These are phyloP conservation scores for Cubamyces lactineus DNA, from an alignment of 768 basidiomycete genomes.

Conservation along the genomic window DNA sequence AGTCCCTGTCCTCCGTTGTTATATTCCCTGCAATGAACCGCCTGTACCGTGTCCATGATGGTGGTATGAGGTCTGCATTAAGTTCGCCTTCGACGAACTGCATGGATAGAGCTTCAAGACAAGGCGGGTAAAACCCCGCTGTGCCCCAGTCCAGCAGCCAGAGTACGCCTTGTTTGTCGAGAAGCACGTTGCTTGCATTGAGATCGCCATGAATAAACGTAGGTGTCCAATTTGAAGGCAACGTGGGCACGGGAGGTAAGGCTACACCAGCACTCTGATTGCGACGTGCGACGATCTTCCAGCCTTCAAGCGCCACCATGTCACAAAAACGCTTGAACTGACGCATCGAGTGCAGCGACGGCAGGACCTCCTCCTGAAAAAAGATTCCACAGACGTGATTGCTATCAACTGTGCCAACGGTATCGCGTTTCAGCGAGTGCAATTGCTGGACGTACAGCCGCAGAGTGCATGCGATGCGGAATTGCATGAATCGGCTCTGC, in stretches of 20 bases:
- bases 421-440: slow-evolving; percentile 6
- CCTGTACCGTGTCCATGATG: slow-evolving; percentile 7
- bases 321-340: slow-evolving; percentile 19
- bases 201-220: slow-evolving; percentile 24
- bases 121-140: slow-evolving; percentile 20
- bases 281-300: neutral
- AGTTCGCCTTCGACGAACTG: slow-evolving; percentile 1
- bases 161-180: slow-evolving; percentile 4
- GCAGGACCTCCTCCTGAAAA: slow-evolving; percentile 14
- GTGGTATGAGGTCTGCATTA: neutral
- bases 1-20: slow-evolving; percentile 3
- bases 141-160: slow-evolving; percentile 25
- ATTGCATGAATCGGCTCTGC: slow-evolving; percentile 13
- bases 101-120: slow-evolving; percentile 9
- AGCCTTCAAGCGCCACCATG: slow-evolving; percentile 10
- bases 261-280: neutral
- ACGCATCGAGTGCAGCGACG: neutral
- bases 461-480: slow-evolving; percentile 28
- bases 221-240: slow-evolving; percentile 6
- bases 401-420: slow-evolving; percentile 9
- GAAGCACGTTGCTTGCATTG: slow-evolving; percentile 14
- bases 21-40: slow-evolving; percentile 14
- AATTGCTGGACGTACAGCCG: slow-evolving; percentile 25
- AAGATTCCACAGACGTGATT: slow-evolving; percentile 12
- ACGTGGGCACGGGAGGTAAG: neutral